A percentile compares a stretch with the other conserved stretches of the same genome.
Evolutionary conservation across 192 early-diverging fungal species (phyloP).

Genomic region (Powellomyces hirtus): DNA sequence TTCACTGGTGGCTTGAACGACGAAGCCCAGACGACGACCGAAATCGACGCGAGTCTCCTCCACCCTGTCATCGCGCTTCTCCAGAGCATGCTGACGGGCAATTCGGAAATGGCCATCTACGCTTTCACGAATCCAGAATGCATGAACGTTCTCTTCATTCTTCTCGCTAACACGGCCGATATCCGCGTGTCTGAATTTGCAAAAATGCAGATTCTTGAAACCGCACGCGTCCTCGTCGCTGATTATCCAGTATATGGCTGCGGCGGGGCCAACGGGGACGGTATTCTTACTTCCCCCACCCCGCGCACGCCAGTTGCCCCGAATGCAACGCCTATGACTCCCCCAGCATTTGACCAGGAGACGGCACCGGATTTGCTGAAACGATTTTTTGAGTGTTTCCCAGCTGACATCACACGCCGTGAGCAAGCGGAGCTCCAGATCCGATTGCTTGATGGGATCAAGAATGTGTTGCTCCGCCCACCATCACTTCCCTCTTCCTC

Average conservation of each 20-base stretch:
- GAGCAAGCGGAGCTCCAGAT: conserved; percentile 3
- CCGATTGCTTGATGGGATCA: not conserved
- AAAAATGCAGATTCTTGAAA: conserved; percentile 2
- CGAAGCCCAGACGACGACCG: not conserved
- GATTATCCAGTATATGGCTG: conserved; percentile 16
- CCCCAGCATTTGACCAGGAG: conserved; percentile 1
- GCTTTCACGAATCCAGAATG: not conserved
- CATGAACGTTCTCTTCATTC: not conserved
- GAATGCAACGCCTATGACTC: not conserved
- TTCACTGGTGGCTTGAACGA: not conserved
- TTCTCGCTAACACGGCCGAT: not conserved
- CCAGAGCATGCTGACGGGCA: not conserved
- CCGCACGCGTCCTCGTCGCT: not conserved
- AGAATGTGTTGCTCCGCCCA: not conserved
- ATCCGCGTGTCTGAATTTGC: conserved; percentile 9
- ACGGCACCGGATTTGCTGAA: conserved; percentile 17
- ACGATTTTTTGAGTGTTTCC: conserved; percentile 24
- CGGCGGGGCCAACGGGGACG: not conserved
- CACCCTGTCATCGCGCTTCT: conserved; percentile 10
- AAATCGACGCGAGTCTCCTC: not conserved
- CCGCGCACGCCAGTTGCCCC: not conserved
- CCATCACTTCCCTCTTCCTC: not conserved
- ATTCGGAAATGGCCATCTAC: not conserved
- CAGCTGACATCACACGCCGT: not conserved
- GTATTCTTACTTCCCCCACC: not conserved